phyloP scores from a whole-genome alignment of 495 filamentous ascomycete species.

The Neurospora discreta region DNA sequence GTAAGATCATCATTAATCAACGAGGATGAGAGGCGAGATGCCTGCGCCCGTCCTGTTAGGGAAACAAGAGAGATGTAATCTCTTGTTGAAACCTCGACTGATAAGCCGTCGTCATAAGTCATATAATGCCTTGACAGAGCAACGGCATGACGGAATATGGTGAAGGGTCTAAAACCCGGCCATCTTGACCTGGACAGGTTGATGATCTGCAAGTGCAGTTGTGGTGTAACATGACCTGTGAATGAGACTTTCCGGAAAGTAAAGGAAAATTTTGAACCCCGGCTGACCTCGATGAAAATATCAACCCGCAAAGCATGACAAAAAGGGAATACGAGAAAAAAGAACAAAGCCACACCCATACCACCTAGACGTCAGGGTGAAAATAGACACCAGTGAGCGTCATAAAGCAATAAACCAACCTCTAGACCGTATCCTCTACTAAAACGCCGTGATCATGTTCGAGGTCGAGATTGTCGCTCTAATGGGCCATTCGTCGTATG shows the following conservation, averaged over 20 bases:
- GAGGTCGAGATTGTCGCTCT: constrained; percentile 1
- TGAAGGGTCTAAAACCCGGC: not conserved
- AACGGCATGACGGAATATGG: not conserved
- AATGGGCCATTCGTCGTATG: not conserved
- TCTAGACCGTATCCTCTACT: constrained; percentile 17
- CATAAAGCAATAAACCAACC: constrained; percentile 14
- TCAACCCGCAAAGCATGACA: not conserved
- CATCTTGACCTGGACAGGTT: not conserved
- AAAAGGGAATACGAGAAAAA: not conserved
- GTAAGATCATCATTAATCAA: not conserved
- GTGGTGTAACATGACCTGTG: not conserved
- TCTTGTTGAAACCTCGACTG: not conserved
- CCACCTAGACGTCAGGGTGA: not conserved
- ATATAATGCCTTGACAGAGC: not conserved
- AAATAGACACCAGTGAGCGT: not conserved
- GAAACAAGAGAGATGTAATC: not conserved
- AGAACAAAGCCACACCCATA: not conserved
- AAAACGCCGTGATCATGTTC: constrained; percentile 13
- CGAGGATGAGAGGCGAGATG: not conserved
- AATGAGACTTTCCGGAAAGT: not conserved
- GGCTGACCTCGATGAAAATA: not conserved
- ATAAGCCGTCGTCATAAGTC: not conserved
- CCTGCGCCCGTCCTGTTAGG: not conserved
- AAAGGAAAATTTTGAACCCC: not conserved
- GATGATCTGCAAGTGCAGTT: not conserved